Evolutionary conservation across 2,329 filamentous ascomycete species (phyloP).

Genomic region (Trichoderma cornu-damae): DNA sequence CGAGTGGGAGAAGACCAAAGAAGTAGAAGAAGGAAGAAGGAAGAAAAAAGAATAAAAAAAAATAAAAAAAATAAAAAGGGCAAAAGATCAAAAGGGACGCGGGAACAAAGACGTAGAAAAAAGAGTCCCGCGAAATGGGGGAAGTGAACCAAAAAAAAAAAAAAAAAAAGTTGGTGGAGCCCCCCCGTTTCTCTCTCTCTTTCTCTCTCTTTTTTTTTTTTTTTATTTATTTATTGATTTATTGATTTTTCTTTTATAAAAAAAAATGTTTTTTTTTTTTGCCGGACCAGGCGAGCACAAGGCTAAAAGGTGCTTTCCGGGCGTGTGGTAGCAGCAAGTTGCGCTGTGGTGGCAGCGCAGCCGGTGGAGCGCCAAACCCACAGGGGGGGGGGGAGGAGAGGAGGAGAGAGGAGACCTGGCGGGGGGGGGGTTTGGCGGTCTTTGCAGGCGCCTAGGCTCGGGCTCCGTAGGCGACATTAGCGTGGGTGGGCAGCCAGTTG

Average conservation of each 20-base stretch:
- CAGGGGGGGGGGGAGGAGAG: no score
- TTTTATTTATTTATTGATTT: no score
- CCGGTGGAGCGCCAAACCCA: background rate
- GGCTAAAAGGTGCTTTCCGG: slow-evolving; percentile 7
- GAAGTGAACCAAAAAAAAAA: slow-evolving; percentile 1
- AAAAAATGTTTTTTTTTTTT: no score
- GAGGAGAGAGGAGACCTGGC: no score
- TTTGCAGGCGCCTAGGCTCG: slow-evolving; percentile 1
- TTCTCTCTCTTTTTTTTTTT: no score
- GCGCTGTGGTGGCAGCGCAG: slow-evolving; percentile 4
- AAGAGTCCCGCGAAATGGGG: background rate
- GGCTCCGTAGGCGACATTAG: slow-evolving; percentile 10
- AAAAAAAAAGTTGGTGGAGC: no score
- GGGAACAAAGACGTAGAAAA: slow-evolving; percentile 12
- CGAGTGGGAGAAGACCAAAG: no score
- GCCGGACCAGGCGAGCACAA: slow-evolving; percentile 1
- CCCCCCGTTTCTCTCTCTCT: no score
- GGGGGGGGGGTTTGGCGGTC: background rate
- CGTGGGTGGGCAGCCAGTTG: slow-evolving; percentile 14
- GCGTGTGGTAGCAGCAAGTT: slow-evolving; percentile 3
- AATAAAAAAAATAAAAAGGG: no score
- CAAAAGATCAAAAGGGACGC: background rate
- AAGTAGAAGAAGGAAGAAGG: no score
- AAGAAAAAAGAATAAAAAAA: no score
- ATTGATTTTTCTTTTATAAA: no score